Conservation (phyloP, 1,284 basidiomycete genomes). For the Fomes fomentarius region DNA sequence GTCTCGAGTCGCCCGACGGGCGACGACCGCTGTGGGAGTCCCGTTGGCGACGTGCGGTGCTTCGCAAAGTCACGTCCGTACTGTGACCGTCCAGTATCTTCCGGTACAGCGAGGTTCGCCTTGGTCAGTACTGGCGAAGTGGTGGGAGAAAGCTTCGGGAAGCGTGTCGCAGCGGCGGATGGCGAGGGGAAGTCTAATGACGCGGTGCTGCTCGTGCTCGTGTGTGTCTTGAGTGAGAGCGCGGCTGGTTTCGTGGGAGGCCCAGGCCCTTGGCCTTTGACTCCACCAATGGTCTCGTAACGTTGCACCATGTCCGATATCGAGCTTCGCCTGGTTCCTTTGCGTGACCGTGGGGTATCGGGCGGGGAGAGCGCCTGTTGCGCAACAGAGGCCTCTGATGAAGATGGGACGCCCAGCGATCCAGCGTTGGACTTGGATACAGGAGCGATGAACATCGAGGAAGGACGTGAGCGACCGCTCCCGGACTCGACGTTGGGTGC, state of each 20-base stretch:
- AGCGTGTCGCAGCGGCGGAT: slow-evolving; percentile 34
- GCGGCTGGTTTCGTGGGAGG: slow-evolving; percentile 38
- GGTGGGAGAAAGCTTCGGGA: slow-evolving; percentile 36
- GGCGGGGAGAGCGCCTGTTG: slow-evolving; percentile 30
- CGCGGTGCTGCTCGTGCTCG: slow-evolving; percentile 21
- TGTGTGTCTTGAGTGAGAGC: slow-evolving; percentile 29
- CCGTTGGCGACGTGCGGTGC: slow-evolving; percentile 32
- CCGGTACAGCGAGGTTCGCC: slow-evolving; percentile 30
- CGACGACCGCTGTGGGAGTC: slow-evolving; percentile 26
- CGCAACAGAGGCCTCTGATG: slow-evolving; percentile 42
- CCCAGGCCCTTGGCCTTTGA: slow-evolving; percentile 15
- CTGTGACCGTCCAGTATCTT: slow-evolving; percentile 23
- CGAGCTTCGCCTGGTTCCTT: slow-evolving; percentile 61
- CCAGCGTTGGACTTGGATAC: slow-evolving; percentile 26
- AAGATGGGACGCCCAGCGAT: slow-evolving; percentile 39
- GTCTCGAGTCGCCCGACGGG: slow-evolving; percentile 27
- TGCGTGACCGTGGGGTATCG: slow-evolving; percentile 31
- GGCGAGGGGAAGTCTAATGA: slow-evolving; percentile 24
- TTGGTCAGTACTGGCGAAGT: slow-evolving; percentile 29
- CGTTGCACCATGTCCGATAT: slow-evolving; percentile 82
- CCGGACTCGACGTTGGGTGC: slow-evolving; percentile 19
- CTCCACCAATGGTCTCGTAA: slow-evolving; percentile 70
- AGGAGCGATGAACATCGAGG: slow-evolving; percentile 76
- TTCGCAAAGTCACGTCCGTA: slow-evolving; percentile 25
- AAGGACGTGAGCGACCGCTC: slow-evolving; percentile 54